These are phyloP conservation scores for Xylaria sp. DNA, from an alignment of 2,329 filamentous ascomycete species.

Conservation along the genomic window DNA sequence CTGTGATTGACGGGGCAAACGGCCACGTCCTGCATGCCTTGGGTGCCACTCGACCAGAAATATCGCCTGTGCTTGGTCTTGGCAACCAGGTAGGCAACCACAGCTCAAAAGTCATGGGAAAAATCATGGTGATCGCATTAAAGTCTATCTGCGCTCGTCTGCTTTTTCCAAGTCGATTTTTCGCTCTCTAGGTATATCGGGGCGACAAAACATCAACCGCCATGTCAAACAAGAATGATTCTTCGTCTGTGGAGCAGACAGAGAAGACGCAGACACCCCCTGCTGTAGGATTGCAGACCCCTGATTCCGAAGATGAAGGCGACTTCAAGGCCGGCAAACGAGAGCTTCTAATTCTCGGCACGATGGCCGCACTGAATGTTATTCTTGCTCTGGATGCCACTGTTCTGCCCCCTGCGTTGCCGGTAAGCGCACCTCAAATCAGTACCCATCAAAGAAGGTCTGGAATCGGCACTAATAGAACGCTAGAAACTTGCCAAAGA, in stretches of 20 bases:
- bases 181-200: background rate
- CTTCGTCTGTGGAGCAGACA: background rate
- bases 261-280: background rate
- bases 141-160: background rate
- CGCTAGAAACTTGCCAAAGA: constrained; percentile 14
- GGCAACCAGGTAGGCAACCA: background rate
- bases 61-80: background rate
- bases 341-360: constrained; percentile 13
- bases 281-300: background rate
- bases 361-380: constrained; percentile 17
- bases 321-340: constrained; percentile 12
- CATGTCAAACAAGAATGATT: background rate
- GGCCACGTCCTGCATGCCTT: background rate
- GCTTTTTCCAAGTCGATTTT: background rate
- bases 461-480: background rate
- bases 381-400: constrained; percentile 19
- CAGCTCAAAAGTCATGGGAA: too few species aligned
- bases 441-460: background rate
- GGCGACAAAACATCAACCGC: background rate
- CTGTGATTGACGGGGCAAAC: background rate
- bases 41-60: background rate
- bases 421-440: background rate
- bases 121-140: background rate
- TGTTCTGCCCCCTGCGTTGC: constrained; percentile 11
- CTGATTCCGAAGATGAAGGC: constrained; percentile 2